These are phyloP conservation scores for Pittosporum tobira DNA, from an alignment of 129 eudicot genomes.

Conservation along the genomic window DNA sequence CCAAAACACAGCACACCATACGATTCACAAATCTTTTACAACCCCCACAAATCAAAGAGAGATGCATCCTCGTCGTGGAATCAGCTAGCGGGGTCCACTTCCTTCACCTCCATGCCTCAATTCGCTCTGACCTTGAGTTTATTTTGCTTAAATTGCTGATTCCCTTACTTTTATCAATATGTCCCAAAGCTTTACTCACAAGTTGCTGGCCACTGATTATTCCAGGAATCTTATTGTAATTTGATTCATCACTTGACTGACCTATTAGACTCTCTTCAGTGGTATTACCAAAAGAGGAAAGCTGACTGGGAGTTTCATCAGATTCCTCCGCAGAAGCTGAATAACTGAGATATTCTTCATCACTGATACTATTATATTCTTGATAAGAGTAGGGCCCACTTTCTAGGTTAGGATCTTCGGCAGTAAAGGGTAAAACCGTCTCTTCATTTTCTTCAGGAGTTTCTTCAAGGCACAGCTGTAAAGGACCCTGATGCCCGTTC, in stretches of 20 bases:
- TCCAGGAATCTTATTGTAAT: neutral
- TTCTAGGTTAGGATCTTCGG: constrained; percentile 28
- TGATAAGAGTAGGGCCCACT: constrained; percentile 18
- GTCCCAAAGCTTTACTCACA: constrained; percentile 18
- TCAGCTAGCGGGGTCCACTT: neutral
- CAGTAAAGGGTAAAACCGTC: constrained; percentile 12
- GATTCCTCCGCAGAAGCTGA: constrained; percentile 36
- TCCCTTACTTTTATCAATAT: constrained; percentile 26
- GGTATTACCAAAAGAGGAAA: constrained; percentile 1
- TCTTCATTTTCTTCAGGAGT: constrained; percentile 19
- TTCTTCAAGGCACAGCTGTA: constrained; percentile 18
- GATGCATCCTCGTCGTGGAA: neutral
- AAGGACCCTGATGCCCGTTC: constrained; percentile 47
- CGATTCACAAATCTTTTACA: neutral
- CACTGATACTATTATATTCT: constrained; percentile 14
- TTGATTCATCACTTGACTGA: constrained; percentile 10
- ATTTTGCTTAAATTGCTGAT: constrained; percentile 44
- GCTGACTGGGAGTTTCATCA: constrained; percentile 25
- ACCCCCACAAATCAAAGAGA: neutral
- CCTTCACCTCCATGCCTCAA: constrained; percentile 53
- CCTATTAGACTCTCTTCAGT: neutral
- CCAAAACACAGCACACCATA: neutral
- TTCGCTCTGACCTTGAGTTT: constrained; percentile 44
- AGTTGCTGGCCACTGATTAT: constrained; percentile 9
- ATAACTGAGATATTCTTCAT: constrained; percentile 28